Conservation (phyloP, 2,329 filamentous ascomycete genomes). For the Fusarium coffeatum region DNA sequence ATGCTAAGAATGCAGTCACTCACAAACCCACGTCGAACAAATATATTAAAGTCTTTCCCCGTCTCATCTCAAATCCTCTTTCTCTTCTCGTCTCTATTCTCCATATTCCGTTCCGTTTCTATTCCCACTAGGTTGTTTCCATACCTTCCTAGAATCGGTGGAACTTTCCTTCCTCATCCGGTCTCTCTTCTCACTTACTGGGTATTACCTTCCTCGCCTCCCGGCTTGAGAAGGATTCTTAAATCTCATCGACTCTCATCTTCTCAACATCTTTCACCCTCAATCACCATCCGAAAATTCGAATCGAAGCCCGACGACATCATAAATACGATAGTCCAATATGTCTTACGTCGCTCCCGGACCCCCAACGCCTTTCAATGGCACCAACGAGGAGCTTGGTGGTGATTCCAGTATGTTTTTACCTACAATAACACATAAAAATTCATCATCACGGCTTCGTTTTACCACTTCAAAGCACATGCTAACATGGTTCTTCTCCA, state of each 20-base stretch:
- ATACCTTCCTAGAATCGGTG: conserved; percentile 18
- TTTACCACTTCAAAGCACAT: not conserved
- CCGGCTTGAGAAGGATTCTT: conserved; percentile 12
- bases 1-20: not conserved
- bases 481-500: conserved; percentile 52
- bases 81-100: conserved; percentile 2
- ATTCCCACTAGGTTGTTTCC: conserved; percentile 25
- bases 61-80: conserved; percentile 16
- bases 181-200: conserved; percentile 15
- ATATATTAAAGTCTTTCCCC: conserved; percentile 37
- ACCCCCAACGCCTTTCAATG: conserved; percentile 70
- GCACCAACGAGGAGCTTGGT: conserved; percentile 72
- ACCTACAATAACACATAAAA: conserved; percentile 1
- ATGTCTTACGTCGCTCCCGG: conserved; percentile 73
- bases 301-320: conserved; percentile 22
- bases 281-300: conserved; percentile 9
- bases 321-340: conserved; percentile 33
- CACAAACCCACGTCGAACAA: conserved; percentile 13
- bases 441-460: not conserved
- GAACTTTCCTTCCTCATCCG: conserved; percentile 27
- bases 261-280: not conserved
- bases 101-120: conserved; percentile 20
- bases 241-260: conserved; percentile 3
- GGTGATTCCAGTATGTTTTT: conserved; percentile 79
- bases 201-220: conserved; percentile 5